Evolutionary conservation across 208 protist genomes (phyloP).

Genomic region (Acanthamoeba polyphaga): DNA sequence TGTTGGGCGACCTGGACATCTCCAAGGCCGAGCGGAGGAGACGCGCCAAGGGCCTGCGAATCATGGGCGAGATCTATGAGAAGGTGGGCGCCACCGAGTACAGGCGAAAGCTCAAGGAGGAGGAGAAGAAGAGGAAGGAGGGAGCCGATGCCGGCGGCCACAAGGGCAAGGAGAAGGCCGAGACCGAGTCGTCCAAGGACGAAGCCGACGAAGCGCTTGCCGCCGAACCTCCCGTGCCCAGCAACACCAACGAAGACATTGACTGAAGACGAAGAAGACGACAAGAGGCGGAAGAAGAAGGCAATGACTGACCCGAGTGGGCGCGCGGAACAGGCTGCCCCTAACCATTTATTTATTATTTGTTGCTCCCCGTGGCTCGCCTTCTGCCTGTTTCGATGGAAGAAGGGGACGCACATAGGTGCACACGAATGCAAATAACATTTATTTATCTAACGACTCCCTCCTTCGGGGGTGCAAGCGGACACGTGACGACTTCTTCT

Average conservation of each 20-base stretch:
- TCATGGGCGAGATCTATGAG: constrained; percentile 73
- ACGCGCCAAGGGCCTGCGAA: constrained; percentile 39
- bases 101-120: constrained; percentile 51
- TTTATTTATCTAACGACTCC: no score
- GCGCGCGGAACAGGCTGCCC: no score
- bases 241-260: constrained; percentile 23
- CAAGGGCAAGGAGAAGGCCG: constrained; percentile 18
- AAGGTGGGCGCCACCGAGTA: constrained; percentile 51
- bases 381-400: no score
- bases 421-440: no score
- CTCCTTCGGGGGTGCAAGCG: no score
- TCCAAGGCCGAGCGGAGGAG: constrained; percentile 1
- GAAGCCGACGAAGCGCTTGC: background rate
- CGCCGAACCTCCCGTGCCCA: constrained; percentile 14
- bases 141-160: background rate
- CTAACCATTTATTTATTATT: no score
- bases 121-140: constrained; percentile 60
- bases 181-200: constrained; percentile 40
- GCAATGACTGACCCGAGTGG: no score
- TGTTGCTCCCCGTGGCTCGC: no score
- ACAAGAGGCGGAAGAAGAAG: no score
- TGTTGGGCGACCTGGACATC: constrained; percentile 72
- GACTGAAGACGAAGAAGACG: background rate
- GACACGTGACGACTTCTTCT: no score
- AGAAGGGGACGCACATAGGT: no score